phyloP scores from a whole-genome alignment of 2,329 filamentous ascomycete genomes.

The Pyrenophora tritici-repentis region DNA sequence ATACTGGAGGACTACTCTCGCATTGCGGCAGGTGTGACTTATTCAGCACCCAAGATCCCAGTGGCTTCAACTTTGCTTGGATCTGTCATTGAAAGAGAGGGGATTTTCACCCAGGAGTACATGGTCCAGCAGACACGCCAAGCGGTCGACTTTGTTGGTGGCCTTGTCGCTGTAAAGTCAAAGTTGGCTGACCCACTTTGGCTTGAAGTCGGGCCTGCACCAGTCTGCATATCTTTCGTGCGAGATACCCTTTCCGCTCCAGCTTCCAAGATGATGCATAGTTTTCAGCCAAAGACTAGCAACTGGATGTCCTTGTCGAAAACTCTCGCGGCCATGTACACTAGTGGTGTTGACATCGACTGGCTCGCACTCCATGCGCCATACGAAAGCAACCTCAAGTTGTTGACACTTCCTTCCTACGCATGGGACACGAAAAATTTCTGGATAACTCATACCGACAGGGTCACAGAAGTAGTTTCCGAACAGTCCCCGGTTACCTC shows the following conservation, averaged over 20 bases:
- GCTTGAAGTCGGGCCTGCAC: no score
- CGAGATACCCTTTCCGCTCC: no score
- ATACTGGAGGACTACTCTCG: slow-evolving; percentile 49
- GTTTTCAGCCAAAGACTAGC: no score
- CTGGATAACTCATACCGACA: no score
- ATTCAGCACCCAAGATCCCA: slow-evolving; percentile 13
- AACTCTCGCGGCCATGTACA: not conserved
- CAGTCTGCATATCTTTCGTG: no score
- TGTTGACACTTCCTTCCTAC: not conserved
- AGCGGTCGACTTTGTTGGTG: not conserved
- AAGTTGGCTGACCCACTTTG: not conserved
- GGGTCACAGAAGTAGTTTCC: no score
- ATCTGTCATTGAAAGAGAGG: slow-evolving; percentile 39
- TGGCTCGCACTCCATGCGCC: no score
- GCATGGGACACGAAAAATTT: not conserved
- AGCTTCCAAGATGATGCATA: no score
- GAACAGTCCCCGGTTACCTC: no score
- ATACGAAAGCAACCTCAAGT: not conserved
- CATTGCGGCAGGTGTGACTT: slow-evolving; percentile 4
- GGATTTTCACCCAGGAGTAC: not conserved
- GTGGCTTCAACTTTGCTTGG: slow-evolving; percentile 53
- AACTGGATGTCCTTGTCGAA: no score
- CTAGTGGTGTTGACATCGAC: no score
- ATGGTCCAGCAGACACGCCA: not conserved
- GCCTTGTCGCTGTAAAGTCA: not conserved